A percentile compares a stretch with the other conserved stretches of the same genome.
Evolutionary conservation across 2,329 filamentous ascomycete genomes (phyloP).

Genomic region (Colletotrichum chlorophyti): DNA sequence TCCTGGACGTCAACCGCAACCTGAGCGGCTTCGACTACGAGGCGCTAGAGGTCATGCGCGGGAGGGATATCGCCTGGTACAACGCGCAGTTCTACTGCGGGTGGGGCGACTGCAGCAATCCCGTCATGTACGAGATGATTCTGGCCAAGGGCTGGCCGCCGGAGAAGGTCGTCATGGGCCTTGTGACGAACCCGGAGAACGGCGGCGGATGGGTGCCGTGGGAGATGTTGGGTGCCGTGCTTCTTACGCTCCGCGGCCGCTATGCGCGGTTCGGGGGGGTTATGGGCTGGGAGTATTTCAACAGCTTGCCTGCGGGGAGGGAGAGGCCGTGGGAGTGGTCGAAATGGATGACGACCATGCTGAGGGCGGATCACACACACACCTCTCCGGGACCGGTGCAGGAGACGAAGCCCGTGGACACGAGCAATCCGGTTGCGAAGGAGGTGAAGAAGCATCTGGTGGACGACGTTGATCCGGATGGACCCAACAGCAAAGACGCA

Average conservation of each 20-base stretch:
- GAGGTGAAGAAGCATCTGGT: constrained; percentile 21
- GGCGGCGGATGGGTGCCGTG: constrained; percentile 62
- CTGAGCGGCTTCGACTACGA: constrained; percentile 85
- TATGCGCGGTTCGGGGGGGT: constrained; percentile 82
- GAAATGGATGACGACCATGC: constrained; percentile 62
- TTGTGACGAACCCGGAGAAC: constrained; percentile 80
- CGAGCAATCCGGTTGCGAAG: constrained; percentile 5
- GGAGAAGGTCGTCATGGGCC: constrained; percentile 77
- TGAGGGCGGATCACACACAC: constrained; percentile 37
- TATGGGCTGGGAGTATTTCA: constrained; percentile 97
- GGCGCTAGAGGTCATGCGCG: constrained; percentile 72
- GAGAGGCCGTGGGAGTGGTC: constrained; percentile 81
- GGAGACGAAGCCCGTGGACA: neutral
- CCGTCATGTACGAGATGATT: constrained; percentile 57
- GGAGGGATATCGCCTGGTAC: constrained; percentile 79
- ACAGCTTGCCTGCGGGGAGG: constrained; percentile 71
- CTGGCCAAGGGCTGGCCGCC: constrained; percentile 73
- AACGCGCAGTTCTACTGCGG: constrained; percentile 95
- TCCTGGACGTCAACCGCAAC: constrained; percentile 61
- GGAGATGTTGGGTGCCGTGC: constrained; percentile 52
- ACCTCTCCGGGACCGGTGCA: neutral
- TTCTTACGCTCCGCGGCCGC: constrained; percentile 47
- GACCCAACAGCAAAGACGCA: constrained; percentile 33
- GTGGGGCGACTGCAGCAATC: constrained; percentile 68
- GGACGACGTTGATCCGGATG: constrained; percentile 36